A percentile compares a stretch with the other conserved stretches of the same genome.
Evolutionary conservation across 2,329 filamentous ascomycete species (phyloP).

Genomic region (Pezicula radicicola): DNA sequence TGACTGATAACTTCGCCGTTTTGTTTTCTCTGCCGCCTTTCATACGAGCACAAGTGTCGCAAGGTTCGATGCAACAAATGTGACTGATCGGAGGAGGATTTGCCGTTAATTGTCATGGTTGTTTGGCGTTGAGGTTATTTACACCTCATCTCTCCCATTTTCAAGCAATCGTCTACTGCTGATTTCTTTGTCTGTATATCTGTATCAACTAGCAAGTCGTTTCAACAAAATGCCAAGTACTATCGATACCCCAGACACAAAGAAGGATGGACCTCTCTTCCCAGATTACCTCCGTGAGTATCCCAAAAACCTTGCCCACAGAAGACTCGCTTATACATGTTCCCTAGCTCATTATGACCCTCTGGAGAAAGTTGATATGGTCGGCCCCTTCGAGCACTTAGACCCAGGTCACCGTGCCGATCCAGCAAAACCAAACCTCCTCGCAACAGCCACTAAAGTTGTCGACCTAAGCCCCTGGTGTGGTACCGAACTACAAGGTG

Average conservation of each 20-base stretch:
- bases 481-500: conserved; percentile 27
- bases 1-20: no score
- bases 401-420: conserved; percentile 75
- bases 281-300: conserved; percentile 21
- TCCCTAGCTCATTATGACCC: conserved; percentile 21
- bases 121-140: no score
- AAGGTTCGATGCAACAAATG: no score
- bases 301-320: neutral
- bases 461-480: conserved; percentile 27
- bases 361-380: conserved; percentile 20
- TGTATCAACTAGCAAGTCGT: neutral
- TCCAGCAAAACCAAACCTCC: conserved; percentile 61
- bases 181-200: no score
- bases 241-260: neutral
- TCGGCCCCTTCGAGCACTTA: conserved; percentile 58
- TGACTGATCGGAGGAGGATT: no score
- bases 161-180: no score
- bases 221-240: conserved; percentile 3
- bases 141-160: no score
- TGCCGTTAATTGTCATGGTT: no score
- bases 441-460: conserved; percentile 53
- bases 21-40: no score
- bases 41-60: no score
- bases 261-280: conserved; percentile 11
- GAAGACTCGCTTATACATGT: neutral